Evolutionary conservation across 2,329 filamentous ascomycete species (phyloP).

Genomic region (Neocatenulostroma microsporum): DNA sequence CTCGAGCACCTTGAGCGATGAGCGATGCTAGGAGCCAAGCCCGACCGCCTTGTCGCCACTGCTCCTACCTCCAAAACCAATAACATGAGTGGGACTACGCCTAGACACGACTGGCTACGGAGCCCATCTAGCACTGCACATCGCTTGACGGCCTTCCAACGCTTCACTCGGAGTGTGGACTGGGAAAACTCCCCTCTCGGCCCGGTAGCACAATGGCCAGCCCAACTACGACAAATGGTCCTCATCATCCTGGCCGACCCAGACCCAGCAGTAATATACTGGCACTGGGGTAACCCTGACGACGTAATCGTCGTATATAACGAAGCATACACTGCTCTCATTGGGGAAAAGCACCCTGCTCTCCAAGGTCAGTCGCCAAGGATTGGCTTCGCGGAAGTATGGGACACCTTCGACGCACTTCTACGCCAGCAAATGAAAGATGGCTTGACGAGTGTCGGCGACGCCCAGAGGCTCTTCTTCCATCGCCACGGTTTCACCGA

Average conservation of each 20-base stretch:
- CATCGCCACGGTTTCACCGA: slow-evolving; percentile 62
- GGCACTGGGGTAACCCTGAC: too few species aligned
- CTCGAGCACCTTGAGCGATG: too few species aligned
- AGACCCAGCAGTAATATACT: slow-evolving; percentile 53
- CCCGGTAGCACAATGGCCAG: slow-evolving; percentile 62
- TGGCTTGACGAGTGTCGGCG: slow-evolving; percentile 75
- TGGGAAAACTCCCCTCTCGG: slow-evolving; percentile 68
- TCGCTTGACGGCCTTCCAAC: too few species aligned
- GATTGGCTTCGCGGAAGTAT: slow-evolving; percentile 65
- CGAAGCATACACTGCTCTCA: slow-evolving; percentile 61
- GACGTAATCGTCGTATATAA: slow-evolving; percentile 65
- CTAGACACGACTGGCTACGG: too few species aligned
- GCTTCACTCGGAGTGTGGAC: slow-evolving; percentile 65
- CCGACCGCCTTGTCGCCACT: too few species aligned
- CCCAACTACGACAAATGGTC: slow-evolving; percentile 67
- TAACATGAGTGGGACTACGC: too few species aligned
- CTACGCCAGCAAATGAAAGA: slow-evolving; percentile 61
- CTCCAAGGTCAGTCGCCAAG: slow-evolving; percentile 67
- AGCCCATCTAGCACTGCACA: too few species aligned
- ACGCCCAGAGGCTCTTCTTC: slow-evolving; percentile 70
- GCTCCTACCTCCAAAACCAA: too few species aligned
- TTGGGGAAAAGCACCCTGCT: slow-evolving; percentile 66
- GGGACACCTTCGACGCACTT: too few species aligned
- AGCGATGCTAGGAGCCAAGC: too few species aligned
- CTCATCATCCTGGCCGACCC: slow-evolving; percentile 75